Conservation (phyloP, 2,329 filamentous ascomycete genomes). For the Chaetomiaceae sp. region DNA sequence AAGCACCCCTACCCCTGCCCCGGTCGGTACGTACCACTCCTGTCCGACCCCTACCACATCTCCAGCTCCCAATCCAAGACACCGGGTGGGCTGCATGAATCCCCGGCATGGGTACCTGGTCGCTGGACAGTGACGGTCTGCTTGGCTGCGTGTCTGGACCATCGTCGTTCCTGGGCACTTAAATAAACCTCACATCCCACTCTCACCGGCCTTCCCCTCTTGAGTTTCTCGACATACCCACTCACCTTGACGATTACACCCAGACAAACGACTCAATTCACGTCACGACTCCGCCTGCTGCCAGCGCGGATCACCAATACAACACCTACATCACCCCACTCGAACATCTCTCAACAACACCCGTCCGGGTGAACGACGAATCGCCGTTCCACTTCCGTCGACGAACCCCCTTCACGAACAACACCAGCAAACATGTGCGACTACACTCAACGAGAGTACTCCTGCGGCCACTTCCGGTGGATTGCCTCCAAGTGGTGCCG, state of each 20-base stretch:
- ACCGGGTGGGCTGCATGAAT: conserved; percentile 21
- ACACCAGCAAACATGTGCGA: conserved; percentile 40
- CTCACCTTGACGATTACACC: conserved; percentile 1
- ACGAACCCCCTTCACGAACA: background rate
- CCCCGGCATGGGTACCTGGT: conserved; percentile 22
- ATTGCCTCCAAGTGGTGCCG: conserved; percentile 35
- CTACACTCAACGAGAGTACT: conserved; percentile 43
- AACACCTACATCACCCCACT: background rate
- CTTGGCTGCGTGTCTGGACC: conserved; percentile 11
- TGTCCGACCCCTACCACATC: conserved; percentile 20
- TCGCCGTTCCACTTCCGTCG: background rate
- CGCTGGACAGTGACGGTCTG: conserved; percentile 15
- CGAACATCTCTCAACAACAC: background rate
- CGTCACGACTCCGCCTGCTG: conserved; percentile 4
- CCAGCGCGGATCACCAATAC: background rate
- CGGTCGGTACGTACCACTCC: conserved; percentile 13
- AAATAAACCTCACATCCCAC: conserved; percentile 28
- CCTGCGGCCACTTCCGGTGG: conserved; percentile 35
- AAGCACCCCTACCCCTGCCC: conserved; percentile 9
- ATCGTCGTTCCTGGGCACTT: conserved; percentile 20
- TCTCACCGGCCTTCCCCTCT: conserved; percentile 3
- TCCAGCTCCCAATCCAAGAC: conserved; percentile 1
- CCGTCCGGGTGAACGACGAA: background rate
- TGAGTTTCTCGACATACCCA: conserved; percentile 1
- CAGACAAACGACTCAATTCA: background rate